Conservation (phyloP, 2,329 filamentous ascomycete species). For the Amauroascus niger region DNA sequence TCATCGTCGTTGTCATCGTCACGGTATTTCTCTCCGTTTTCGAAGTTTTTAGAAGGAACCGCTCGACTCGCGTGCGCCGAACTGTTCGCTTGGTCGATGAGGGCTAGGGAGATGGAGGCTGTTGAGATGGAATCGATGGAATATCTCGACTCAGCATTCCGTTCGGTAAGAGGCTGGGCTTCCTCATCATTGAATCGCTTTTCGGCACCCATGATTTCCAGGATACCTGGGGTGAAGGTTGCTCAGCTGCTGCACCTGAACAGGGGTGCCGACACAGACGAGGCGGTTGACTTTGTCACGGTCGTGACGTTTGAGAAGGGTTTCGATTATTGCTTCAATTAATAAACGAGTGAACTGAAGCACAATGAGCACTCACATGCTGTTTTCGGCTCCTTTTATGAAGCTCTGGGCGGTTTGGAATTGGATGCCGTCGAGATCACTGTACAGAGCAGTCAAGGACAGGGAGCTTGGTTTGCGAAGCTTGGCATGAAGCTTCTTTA, state of each 20-base stretch:
- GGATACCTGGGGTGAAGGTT: background rate
- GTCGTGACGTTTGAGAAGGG: background rate
- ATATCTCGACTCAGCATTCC: constrained; percentile 2
- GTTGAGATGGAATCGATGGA: constrained; percentile 18
- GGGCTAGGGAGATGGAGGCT: constrained; percentile 16
- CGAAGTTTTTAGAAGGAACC: background rate
- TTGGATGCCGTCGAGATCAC: background rate
- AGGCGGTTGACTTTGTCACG: background rate
- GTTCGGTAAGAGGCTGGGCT: constrained; percentile 15
- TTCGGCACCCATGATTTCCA: constrained; percentile 12
- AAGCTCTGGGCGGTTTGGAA: background rate
- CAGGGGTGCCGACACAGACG: background rate
- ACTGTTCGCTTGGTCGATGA: constrained; percentile 12
- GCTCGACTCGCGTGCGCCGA: background rate
- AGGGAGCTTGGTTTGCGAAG: background rate
- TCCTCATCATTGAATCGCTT: constrained; percentile 15
- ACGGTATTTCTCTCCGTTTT: constrained; percentile 24
- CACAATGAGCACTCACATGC: background rate
- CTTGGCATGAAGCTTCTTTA: constrained; percentile 1
- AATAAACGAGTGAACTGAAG: background rate
- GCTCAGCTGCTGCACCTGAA: background rate
- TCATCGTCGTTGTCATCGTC: constrained; percentile 15
- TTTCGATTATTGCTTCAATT: background rate
- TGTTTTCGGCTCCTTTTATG: background rate
- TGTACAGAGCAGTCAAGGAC: background rate